Percentiles rank a stretch among this genome's conserved stretches.
phyloP scores from a whole-genome alignment of 352 stramenopile genomes.

The Pythium monospermum region DNA sequence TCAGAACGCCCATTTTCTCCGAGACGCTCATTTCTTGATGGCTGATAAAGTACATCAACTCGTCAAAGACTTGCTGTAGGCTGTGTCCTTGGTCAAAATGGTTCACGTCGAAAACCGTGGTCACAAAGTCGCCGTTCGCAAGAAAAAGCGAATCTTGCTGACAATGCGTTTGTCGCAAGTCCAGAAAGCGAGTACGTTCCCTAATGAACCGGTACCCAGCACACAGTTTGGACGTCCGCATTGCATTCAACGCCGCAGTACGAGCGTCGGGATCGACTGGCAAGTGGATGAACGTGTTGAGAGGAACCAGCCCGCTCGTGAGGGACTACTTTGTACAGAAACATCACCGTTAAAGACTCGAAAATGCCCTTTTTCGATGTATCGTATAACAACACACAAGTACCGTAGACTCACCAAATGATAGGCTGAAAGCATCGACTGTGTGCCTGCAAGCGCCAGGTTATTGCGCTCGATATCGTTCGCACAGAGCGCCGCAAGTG shows the following conservation, averaged over 20 bases:
- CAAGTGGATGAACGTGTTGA: slow-evolving; percentile 4
- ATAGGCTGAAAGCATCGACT: slow-evolving; percentile 8
- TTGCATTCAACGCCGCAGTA: background rate
- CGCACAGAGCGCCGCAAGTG: too few relatives aligned
- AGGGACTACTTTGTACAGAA: too few relatives aligned
- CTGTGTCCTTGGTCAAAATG: slow-evolving; percentile 4
- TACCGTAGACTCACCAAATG: background rate
- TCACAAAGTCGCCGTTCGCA: background rate
- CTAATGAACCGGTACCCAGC: background rate
- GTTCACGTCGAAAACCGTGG: slow-evolving; percentile 1
- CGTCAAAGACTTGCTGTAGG: slow-evolving; percentile 12
- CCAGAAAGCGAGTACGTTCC: slow-evolving; percentile 4
- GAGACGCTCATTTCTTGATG: slow-evolving; percentile 11
- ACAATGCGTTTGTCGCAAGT: background rate
- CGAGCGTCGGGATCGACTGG: background rate
- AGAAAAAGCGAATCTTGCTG: background rate
- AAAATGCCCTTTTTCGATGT: background rate
- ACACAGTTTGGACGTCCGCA: slow-evolving; percentile 1
- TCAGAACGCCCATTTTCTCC: slow-evolving; percentile 7
- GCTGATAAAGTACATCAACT: slow-evolving; percentile 1
- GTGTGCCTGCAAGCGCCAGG: slow-evolving; percentile 5
- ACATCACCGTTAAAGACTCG: background rate
- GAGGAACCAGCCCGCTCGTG: background rate
- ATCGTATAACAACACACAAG: too few relatives aligned
- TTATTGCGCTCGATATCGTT: slow-evolving; percentile 4